phyloP scores from a whole-genome alignment of 2,329 filamentous ascomycete species.

The Parastagonospora nodorum region DNA sequence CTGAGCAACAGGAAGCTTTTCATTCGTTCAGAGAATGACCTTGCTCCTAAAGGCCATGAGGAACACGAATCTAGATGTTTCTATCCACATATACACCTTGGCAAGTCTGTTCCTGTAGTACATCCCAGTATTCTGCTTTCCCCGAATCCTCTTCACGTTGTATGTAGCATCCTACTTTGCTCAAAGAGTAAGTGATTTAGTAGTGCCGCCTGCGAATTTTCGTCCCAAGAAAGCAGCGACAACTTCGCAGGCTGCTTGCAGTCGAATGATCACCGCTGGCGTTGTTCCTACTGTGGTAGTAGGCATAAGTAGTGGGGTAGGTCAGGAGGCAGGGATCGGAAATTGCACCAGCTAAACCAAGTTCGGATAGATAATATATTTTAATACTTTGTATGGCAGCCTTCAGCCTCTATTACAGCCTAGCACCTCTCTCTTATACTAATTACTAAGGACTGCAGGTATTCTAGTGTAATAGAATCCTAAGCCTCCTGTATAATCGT shows the following conservation, averaged over 20 bases:
- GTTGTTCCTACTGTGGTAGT: neutral
- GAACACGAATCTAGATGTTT: neutral
- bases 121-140: too few relatives aligned
- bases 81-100: neutral
- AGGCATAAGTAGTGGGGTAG: neutral
- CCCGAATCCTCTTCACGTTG: too few relatives aligned
- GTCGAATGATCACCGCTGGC: neutral
- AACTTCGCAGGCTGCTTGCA: too few relatives aligned
- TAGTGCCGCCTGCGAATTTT: too few relatives aligned
- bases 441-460: neutral
- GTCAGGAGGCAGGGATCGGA: neutral
- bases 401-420: neutral
- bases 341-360: neutral
- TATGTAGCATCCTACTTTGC: too few relatives aligned
- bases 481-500: neutral
- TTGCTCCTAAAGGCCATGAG: neutral
- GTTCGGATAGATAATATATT: neutral
- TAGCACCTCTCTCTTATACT: neutral
- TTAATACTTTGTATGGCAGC: neutral
- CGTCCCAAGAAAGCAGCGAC: too few relatives aligned
- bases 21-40: neutral
- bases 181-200: too few relatives aligned
- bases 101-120: neutral
- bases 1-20: constrained; percentile 1
- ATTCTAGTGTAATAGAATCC: neutral